Evolutionary conservation across 257 asterid species (phyloP).

Genomic region (Solanum sparsipilum): DNA sequence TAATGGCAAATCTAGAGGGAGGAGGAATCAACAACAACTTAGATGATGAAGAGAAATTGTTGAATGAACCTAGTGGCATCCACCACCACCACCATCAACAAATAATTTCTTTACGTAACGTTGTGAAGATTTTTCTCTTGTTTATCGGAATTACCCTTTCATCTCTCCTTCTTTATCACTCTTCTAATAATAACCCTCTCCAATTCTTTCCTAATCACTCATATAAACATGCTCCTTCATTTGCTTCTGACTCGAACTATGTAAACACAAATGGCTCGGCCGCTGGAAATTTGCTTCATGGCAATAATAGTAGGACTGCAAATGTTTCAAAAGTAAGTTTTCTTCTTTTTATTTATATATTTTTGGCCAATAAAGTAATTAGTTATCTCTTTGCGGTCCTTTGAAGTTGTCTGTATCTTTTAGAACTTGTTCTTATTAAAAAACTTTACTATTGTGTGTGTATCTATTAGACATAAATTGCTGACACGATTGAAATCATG

Average conservation of each 20-base stretch:
- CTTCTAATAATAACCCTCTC: background rate
- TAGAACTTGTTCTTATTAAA: background rate
- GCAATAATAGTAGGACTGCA: background rate
- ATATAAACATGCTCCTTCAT: background rate
- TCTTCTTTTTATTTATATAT: background rate
- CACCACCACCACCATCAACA: background rate
- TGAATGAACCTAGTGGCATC: background rate
- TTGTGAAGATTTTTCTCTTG: background rate
- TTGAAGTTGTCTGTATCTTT: background rate
- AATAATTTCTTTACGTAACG: background rate
- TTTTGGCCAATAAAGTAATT: background rate
- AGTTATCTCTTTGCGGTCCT: background rate
- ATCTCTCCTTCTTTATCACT: background rate
- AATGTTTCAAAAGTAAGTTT: background rate
- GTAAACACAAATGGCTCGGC: background rate
- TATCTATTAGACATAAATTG: background rate
- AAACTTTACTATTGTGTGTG: background rate
- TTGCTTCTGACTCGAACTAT: background rate
- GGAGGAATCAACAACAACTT: background rate
- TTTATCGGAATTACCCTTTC: background rate
- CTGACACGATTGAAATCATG: too few species aligned
- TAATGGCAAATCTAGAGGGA: background rate
- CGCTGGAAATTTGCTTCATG: background rate
- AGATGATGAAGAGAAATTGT: background rate
- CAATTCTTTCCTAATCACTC: background rate